Base-by-base conservation (phyloP, 495 filamentous ascomycete genomes). In the Hyphodiscus hymeniophilus region DNA sequence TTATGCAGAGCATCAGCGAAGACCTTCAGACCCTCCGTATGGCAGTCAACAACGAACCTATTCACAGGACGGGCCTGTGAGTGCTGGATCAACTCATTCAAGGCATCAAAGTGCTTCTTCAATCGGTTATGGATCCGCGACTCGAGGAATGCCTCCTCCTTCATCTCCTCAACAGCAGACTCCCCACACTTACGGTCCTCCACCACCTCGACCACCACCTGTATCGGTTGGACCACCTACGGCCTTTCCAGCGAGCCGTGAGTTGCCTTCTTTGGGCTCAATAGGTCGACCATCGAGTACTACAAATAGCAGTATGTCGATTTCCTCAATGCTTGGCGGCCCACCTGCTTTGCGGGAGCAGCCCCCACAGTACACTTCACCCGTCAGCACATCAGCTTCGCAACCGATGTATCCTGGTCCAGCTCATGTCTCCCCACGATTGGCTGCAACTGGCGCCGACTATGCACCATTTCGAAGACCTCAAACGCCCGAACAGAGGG, bases 281-380 rank as follows among this genome's bases (percentile, higher is more conserved):
- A 60, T 76, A 21, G 48, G 48, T 7, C 64, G 74, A 47, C 63
- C 67, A 4, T 61, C 56, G 8, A 64, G 59, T 41, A 63, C 66
- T 8, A 18, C n/a, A 26, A 79, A 80, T 12, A 84, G 84, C 64
- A 85, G 84, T 69, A 97, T 98, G 92, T 94, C 92, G 17, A 98
- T 98, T 58, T 92, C 88, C 7, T 87, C 92, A 17, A 88, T 98
- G 75, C 77, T 98, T 17, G 82, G 83, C 38, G 78, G 79, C n/a
- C 77, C 82, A 31, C 63, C 69, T 7, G 62, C 65, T 20, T 63
- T 72, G 7, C 73, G 77, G 24, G 81, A 82, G 51, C 67, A 69
- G 46, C 71, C 71, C 38, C 73, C 71, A 12, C 64, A 55, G 44
- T 59, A 55, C 38, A 62, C 70, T 18, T 70, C 79, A 31, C 73